A percentile compares a stretch with the other conserved stretches of the same genome.
These are phyloP conservation scores for Ogataea populi-albae DNA, from an alignment of 805 yeast genomes.

Conservation along the genomic window DNA sequence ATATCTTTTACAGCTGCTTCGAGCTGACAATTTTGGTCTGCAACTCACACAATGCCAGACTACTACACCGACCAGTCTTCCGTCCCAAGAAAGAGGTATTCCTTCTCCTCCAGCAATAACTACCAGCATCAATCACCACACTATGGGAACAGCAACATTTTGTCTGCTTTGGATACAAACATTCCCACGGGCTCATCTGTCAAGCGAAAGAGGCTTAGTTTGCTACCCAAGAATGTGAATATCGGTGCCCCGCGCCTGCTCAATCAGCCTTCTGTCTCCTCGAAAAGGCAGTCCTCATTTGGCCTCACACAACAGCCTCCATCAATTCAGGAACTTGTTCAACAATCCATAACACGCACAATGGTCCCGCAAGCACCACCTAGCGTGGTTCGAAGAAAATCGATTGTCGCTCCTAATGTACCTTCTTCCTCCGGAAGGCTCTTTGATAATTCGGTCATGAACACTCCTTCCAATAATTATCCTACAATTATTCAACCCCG, in stretches of 20 bases:
- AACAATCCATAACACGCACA: constrained; percentile 27
- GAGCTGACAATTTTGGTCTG: too few species aligned
- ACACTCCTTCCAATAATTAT: constrained; percentile 16
- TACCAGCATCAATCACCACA: constrained; percentile 15
- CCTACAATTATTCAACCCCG: constrained; percentile 15
- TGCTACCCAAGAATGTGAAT: constrained; percentile 28
- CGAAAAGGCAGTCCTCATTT: constrained; percentile 26
- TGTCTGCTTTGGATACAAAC: constrained; percentile 17
- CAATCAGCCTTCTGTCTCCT: constrained; percentile 20
- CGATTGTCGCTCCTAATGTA: constrained; percentile 8
- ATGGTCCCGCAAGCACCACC: constrained; percentile 13
- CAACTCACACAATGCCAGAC: constrained; percentile 19
- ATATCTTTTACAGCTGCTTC: too few species aligned
- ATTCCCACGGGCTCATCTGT: constrained; percentile 16
- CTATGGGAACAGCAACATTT: constrained; percentile 17
- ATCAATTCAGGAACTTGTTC: constrained; percentile 28
- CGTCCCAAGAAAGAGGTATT: constrained; percentile 21
- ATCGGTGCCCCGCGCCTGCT: constrained; percentile 32
- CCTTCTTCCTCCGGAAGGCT: constrained; percentile 25
- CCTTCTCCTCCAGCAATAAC: constrained; percentile 13
- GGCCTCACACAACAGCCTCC: constrained; percentile 21
- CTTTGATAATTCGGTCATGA: constrained; percentile 19
- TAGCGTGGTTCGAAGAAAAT: constrained; percentile 15
- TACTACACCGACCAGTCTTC: constrained; percentile 20
- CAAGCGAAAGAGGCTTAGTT: constrained; percentile 28